These are phyloP conservation scores for Arachnomyces sp. DNA, from an alignment of 2,329 filamentous ascomycete genomes.

Conservation along the genomic window DNA sequence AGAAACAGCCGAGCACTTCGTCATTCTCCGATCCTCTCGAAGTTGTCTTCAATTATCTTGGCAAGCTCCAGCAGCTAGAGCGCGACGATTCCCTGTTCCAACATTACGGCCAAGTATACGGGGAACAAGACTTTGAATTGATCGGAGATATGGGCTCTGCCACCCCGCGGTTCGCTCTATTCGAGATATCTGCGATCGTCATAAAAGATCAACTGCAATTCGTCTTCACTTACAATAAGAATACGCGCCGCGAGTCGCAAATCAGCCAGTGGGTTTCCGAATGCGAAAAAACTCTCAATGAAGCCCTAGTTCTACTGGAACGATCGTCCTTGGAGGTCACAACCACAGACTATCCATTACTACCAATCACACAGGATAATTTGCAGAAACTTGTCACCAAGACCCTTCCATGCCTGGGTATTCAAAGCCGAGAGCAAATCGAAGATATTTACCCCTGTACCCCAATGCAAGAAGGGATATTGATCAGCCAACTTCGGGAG, in stretches of 20 bases:
- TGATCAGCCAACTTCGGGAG: constrained; percentile 8
- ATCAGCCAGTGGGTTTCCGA: constrained; percentile 38
- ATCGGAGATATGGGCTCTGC: constrained; percentile 39
- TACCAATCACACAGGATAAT: constrained; percentile 34
- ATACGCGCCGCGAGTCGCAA: constrained; percentile 39
- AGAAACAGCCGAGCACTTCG: constrained; percentile 14
- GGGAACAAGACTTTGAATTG: constrained; percentile 6
- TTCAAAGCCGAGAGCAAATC: constrained; percentile 21
- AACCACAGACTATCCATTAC: constrained; percentile 37
- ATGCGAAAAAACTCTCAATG: constrained; percentile 28
- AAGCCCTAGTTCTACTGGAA: constrained; percentile 18
- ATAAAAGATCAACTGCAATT: constrained; percentile 41
- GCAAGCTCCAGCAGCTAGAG: constrained; percentile 37
- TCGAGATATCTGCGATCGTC: constrained; percentile 47
- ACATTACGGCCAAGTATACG: constrained; percentile 33
- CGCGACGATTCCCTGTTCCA: constrained; percentile 38
- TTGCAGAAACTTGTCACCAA: constrained; percentile 29
- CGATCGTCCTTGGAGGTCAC: constrained; percentile 25
- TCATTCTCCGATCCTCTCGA: constrained; percentile 18
- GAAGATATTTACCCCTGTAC: constrained; percentile 30
- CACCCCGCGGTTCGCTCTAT: constrained; percentile 42
- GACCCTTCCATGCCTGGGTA: constrained; percentile 29
- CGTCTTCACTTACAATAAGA: constrained; percentile 44
- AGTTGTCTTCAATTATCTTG: constrained; percentile 37
- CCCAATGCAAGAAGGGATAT: constrained; percentile 18